These are phyloP conservation scores for Penicillium nordicum DNA, from an alignment of 2,329 filamentous ascomycete genomes.

Conservation along the genomic window DNA sequence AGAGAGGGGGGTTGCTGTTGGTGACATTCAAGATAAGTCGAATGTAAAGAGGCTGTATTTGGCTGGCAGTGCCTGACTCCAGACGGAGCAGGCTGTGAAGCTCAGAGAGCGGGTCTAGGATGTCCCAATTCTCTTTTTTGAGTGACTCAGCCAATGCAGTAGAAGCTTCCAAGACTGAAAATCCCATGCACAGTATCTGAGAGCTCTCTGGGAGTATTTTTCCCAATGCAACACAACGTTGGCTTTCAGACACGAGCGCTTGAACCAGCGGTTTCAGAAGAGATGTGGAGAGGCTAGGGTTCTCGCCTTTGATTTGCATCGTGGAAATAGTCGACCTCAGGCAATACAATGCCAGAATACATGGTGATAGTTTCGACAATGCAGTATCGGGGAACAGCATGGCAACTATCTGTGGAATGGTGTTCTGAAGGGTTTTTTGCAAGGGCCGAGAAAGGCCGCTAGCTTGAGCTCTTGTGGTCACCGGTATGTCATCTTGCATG, in stretches of 20 bases:
- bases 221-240: background rate
- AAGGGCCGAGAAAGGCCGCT: conserved; percentile 31
- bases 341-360: conserved; percentile 33
- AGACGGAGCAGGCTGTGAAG: conserved; percentile 41
- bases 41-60: conserved; percentile 47
- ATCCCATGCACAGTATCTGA: conserved; percentile 25
- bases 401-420: conserved; percentile 23
- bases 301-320: conserved; percentile 32
- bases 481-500: conserved; percentile 28
- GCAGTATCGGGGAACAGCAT: conserved; percentile 23
- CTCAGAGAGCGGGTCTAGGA: conserved; percentile 30
- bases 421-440: conserved; percentile 29
- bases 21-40: conserved; percentile 80
- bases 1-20: conserved; percentile 71
- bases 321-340: conserved; percentile 32
- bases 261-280: conserved; percentile 31
- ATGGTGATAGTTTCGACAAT: conserved; percentile 28
- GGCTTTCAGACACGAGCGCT: conserved; percentile 24
- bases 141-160: conserved; percentile 30
- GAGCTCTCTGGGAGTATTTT: conserved; percentile 15
- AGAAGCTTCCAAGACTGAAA: conserved; percentile 41
- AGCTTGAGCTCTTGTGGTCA: conserved; percentile 20
- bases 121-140: conserved; percentile 25
- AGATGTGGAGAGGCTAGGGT: conserved; percentile 25
- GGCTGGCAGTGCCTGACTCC: conserved; percentile 17